Evolutionary conservation across 108 stramenopile genomes (phyloP).

Genomic region (Cyclotella distinguenda): DNA sequence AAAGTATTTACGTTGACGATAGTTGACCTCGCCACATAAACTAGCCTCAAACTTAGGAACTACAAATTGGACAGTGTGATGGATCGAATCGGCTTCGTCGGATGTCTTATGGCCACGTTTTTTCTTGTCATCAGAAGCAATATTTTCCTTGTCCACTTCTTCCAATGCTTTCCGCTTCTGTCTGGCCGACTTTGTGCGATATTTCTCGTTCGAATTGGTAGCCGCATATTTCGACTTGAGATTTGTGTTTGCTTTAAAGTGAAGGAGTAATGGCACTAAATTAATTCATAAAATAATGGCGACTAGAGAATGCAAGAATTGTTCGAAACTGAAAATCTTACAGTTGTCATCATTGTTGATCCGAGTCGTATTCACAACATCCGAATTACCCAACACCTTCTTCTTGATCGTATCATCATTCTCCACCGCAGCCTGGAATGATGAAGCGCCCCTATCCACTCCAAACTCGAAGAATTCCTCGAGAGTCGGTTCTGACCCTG

Average conservation of each 20-base stretch:
- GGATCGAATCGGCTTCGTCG: not conserved
- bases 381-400: constrained; percentile 1
- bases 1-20: constrained; percentile 30
- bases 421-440: no score
- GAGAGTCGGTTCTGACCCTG: no score
- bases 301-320: not conserved
- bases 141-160: not conserved
- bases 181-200: constrained; percentile 27
- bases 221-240: not conserved
- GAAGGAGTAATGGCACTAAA: not conserved
- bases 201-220: not conserved
- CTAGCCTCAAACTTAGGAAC: constrained; percentile 17
- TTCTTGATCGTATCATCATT: no score
- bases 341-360: not conserved
- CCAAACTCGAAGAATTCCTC: no score
- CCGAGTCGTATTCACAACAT: not conserved
- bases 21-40: constrained; percentile 4
- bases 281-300: not conserved
- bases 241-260: not conserved
- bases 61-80: constrained; percentile 8
- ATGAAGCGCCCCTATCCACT: no score
- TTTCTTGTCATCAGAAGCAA: not conserved
- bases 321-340: not conserved
- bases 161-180: constrained; percentile 17
- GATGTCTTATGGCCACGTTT: not conserved